Conservation (phyloP, 257 asterid genomes). For the Rhazya stricta region DNA sequence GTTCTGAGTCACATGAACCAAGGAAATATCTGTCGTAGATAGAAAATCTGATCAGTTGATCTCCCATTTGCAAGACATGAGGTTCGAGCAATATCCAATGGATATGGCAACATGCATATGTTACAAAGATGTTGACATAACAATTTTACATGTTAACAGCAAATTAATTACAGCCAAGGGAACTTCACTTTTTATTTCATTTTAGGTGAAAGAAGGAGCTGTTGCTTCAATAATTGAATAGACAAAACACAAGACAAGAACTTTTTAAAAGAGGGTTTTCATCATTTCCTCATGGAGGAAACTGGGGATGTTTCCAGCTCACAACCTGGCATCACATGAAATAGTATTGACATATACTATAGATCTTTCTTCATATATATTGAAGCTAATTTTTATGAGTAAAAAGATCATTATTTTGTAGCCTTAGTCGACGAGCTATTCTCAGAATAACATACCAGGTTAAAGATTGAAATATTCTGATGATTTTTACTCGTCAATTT, state of each 20-base stretch:
- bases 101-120: neutral
- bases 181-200: neutral
- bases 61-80: too few relatives aligned
- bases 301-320: conserved; percentile 22
- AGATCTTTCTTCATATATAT: neutral
- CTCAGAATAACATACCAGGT: too few relatives aligned
- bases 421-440: too few relatives aligned
- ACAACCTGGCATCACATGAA: conserved; percentile 19
- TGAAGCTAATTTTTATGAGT: too few relatives aligned
- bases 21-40: too few relatives aligned
- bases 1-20: too few relatives aligned
- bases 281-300: conserved; percentile 22
- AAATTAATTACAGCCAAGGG: neutral
- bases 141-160: neutral
- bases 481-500: too few relatives aligned
- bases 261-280: conserved; percentile 23
- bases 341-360: neutral
- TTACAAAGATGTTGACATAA: neutral
- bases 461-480: too few relatives aligned
- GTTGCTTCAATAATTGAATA: conserved; percentile 35
- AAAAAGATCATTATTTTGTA: too few relatives aligned
- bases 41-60: too few relatives aligned
- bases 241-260: conserved; percentile 31
- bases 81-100: neutral
- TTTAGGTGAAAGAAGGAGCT: neutral